phyloP scores from a whole-genome alignment of 345 rosid genomes.

The Eucalyptus victrix region DNA sequence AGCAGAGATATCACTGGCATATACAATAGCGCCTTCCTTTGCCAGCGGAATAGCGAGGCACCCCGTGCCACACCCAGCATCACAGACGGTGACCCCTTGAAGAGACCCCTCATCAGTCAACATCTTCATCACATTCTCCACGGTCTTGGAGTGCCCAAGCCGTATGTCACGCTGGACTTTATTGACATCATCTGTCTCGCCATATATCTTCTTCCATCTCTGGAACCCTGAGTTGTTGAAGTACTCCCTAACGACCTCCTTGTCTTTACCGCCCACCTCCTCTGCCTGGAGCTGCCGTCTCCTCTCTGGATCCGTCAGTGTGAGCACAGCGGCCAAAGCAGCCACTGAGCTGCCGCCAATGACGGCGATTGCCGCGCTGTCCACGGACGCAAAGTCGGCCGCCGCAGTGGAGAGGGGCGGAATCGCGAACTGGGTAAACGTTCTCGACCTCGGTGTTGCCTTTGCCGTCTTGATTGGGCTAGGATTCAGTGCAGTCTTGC shows the following conservation, averaged over 20 bases:
- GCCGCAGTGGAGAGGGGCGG: slow-evolving; percentile 29
- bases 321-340: slow-evolving; percentile 68
- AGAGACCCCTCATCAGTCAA: slow-evolving; percentile 64
- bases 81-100: slow-evolving; percentile 73
- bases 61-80: slow-evolving; percentile 92
- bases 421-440: slow-evolving; percentile 2
- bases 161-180: slow-evolving; percentile 74
- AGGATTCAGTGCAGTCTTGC: slow-evolving; percentile 12
- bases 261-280: slow-evolving; percentile 88
- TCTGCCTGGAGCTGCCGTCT: slow-evolving; percentile 79
- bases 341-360: slow-evolving; percentile 85
- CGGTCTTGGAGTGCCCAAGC: slow-evolving; percentile 78
- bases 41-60: slow-evolving; percentile 70
- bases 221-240: slow-evolving; percentile 84
- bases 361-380: slow-evolving; percentile 55
- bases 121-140: slow-evolving; percentile 67
- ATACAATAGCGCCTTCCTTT: slow-evolving; percentile 78
- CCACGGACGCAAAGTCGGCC: slow-evolving; percentile 32
- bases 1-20: slow-evolving; percentile 83
- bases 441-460: neutral
- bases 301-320: slow-evolving; percentile 69
- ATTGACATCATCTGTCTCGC: slow-evolving; percentile 83
- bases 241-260: slow-evolving; percentile 89
- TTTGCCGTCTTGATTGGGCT: neutral
- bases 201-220: slow-evolving; percentile 93